Base-by-base conservation (phyloP, 805 yeast species). In the Metschnikowia borealis region DNA sequence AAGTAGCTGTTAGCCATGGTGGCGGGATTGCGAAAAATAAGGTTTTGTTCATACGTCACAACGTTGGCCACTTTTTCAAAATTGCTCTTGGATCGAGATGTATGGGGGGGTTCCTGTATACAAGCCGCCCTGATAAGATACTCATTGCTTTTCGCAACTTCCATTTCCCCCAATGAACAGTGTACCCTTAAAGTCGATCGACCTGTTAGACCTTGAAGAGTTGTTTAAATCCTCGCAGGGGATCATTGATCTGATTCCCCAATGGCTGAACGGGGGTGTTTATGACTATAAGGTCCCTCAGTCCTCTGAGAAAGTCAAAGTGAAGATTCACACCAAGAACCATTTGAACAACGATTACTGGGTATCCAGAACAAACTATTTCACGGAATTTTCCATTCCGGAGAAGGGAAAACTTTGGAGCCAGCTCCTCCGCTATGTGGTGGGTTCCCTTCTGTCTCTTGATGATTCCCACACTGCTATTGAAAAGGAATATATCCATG, bases 401-500 rank as follows among this genome's bases (percentile, higher is more conserved):
- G 54, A 48, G 34, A 53, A 51, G 34, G 34, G 48, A 8, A 23
- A 18, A 20, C 35, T 55, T 20, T 57, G 57, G 52, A 40, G 49
- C 35, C 42, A 49, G 18, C 47, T 57, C 15, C 32, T 43, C 39
- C 45, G 49, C 44, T 55, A 53, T 39, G 52, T 54, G 38, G 44
- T 51, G 29, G 59, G 57, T n/a, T 51, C 60, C 15, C 46, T 48
- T 10, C 47, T 38, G 38, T 57, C 57, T 41, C 35, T 54, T 26
- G 54, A 52, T 17, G 47, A 56, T 6, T 63, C 65, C 38, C 78
- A 73, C 54, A 66, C 76, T 15, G 65, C 64, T 18, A 66, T 65
- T 44, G 78, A 73, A 54, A 54, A 57, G 49, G 55, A 66, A 31
- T 73, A 72, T 53, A 68, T 73, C 38, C 65, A 68, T 33, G 72